Evolutionary conservation across 768 basidiomycete genomes (phyloP), one percentile per base, ranked within the genome.

Genomic region (Agaricus subrufescens): DNA sequence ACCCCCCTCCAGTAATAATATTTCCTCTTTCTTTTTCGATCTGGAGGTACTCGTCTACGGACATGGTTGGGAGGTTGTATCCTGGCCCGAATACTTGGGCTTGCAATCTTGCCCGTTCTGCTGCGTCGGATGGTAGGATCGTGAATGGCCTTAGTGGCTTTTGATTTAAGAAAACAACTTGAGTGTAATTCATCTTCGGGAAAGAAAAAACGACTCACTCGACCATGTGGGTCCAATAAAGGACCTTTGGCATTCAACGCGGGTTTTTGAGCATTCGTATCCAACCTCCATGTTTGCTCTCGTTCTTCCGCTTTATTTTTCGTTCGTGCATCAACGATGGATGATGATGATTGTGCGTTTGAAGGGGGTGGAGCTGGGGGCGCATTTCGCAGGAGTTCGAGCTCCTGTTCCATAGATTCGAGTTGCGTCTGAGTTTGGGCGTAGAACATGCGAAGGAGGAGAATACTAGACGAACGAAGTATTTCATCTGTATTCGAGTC

Each of bases 141-240:
- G 91, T 95, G 69, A 99, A 98, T 14, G 96, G 93, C 37, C 89
- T 83, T 54, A 97, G 74, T 12, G 93, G 91, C 91, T 97, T 59
- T 8, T 19, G 19, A 39, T 23, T 12, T 27, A 19, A 12, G 7
- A 4, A 29, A 15, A 37, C 31, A 19, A 19, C 19, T 29, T 46
- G 3, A 46, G 3, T 12, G 23, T 19, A 19, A 19, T 19, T 19
- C 19, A 10, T 46, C 23, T 25, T 10, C 23, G n/a, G 46, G 29
- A 46, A 12, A 3, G 15, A 19, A 7, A 5, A 34, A 30, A 23
- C n/a, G 19, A 15, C 74, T 40, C 50, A 94, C 94, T 77, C 84
- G 92, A 40, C 94, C 94, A 48, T 73, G 74, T 3, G 83, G 69
- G 65, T 94, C 90, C 54, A 97, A 65, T 27, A 98, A 67, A 5